These are phyloP conservation scores for Musa acuminata DNA, from an alignment of 176 grass and related monocot species.

Conservation along the genomic window DNA sequence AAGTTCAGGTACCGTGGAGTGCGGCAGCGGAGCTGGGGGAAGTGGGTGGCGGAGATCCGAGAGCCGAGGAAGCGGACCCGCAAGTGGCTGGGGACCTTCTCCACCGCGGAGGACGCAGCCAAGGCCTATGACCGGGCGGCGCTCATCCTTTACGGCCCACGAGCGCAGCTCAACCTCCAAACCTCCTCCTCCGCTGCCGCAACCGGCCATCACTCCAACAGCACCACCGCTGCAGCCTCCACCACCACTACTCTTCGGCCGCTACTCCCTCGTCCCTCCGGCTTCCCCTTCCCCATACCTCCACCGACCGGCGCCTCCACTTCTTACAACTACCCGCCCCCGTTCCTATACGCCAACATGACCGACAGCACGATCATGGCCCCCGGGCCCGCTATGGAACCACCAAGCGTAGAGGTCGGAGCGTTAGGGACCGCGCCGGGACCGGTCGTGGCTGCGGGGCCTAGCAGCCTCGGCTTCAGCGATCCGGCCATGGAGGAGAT, in stretches of 20 bases:
- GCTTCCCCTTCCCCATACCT: conserved; percentile 6
- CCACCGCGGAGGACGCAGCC: conserved; percentile 81
- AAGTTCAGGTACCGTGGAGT: conserved; percentile 11
- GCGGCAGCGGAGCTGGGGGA: conserved; percentile 15
- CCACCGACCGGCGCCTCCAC: background rate
- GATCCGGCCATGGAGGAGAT: conserved; percentile 24
- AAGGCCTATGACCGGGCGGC: conserved; percentile 80
- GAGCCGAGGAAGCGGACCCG: conserved; percentile 19
- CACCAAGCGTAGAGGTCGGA: background rate
- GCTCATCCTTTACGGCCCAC: conserved; percentile 65
- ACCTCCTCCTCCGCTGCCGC: background rate
- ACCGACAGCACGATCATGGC: background rate
- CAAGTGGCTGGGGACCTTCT: conserved; percentile 82
- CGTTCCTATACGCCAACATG: conserved; percentile 21
- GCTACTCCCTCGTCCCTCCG: conserved; percentile 17
- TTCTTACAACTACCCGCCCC: background rate
- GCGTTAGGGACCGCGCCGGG: background rate
- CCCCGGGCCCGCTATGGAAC: background rate
- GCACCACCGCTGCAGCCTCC: conserved; percentile 15
- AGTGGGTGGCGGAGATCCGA: conserved; percentile 15
- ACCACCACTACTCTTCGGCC: conserved; percentile 26
- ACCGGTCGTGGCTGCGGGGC: background rate
- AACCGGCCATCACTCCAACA: background rate
- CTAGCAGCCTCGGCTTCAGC: background rate
- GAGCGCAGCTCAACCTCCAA: conserved; percentile 83